phyloP scores from a whole-genome alignment of 2,329 filamentous ascomycete genomes.

The Huntiella abstrusa region DNA sequence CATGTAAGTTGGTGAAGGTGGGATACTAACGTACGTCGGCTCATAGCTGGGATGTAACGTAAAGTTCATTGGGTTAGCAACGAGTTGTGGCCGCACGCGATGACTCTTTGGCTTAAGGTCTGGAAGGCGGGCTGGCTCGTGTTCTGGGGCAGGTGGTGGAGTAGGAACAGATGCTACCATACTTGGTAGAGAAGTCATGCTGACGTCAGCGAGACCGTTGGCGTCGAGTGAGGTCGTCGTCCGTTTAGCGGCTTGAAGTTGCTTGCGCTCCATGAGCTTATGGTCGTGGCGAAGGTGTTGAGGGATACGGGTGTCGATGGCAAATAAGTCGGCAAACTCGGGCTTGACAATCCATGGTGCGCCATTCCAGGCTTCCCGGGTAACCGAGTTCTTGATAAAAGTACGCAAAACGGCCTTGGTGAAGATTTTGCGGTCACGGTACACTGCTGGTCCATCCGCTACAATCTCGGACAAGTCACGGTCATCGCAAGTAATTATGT shows the following conservation, averaged over 20 bases:
- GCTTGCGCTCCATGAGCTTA: constrained; percentile 60
- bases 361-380: constrained; percentile 81
- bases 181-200: constrained; percentile 9
- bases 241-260: constrained; percentile 47
- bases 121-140: constrained; percentile 39
- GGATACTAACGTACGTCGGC: constrained; percentile 10
- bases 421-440: constrained; percentile 75
- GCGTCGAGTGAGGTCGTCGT: constrained; percentile 27
- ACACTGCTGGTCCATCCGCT: constrained; percentile 66
- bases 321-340: constrained; percentile 63
- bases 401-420: constrained; percentile 86
- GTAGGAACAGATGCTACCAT: neutral
- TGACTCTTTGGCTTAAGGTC: constrained; percentile 52
- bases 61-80: constrained; percentile 8
- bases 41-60: constrained; percentile 7
- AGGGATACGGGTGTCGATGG: constrained; percentile 75
- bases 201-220: constrained; percentile 18
- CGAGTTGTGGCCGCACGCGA: constrained; percentile 11
- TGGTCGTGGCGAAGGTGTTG: constrained; percentile 64
- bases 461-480: constrained; percentile 52
- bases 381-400: constrained; percentile 91
- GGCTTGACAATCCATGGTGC: constrained; percentile 91
- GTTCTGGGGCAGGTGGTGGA: neutral
- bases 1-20: constrained; percentile 7
- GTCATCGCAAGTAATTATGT: constrained; percentile 59